phyloP scores from a whole-genome alignment of 306 rosid genomes.

The Astragalus membranaceus region DNA sequence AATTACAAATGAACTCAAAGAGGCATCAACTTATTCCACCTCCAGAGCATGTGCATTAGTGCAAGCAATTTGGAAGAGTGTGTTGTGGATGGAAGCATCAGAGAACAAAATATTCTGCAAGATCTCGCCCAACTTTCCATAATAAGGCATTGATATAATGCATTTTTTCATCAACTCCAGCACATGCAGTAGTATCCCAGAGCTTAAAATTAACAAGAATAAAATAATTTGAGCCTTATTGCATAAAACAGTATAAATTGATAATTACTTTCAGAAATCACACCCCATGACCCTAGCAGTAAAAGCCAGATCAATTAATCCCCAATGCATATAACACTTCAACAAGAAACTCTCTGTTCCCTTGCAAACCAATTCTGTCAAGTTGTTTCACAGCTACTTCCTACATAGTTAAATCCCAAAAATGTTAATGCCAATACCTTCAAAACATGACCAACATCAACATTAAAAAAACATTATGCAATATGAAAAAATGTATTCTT shows the following conservation, averaged over 20 bases:
- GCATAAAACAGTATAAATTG: background rate
- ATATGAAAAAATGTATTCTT: too few species aligned
- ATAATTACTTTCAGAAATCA: background rate
- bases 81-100: constrained; percentile 81
- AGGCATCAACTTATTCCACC: constrained; percentile 39
- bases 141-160: constrained; percentile 38
- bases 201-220: constrained; percentile 14
- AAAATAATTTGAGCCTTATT: background rate
- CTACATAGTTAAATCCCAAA: constrained; percentile 30
- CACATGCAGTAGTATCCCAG: constrained; percentile 48
- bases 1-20: constrained; percentile 17
- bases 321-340: too few species aligned
- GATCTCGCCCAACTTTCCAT: constrained; percentile 53
- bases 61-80: constrained; percentile 68
- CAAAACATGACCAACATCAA: background rate
- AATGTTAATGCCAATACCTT: background rate
- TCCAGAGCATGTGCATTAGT: constrained; percentile 66
- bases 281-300: background rate
- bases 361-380: constrained; percentile 96
- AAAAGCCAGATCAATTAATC: too few species aligned
- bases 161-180: constrained; percentile 81
- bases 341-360: constrained; percentile 91
- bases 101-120: constrained; percentile 54
- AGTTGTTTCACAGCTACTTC: constrained; percentile 94
- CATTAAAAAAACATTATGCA: too few species aligned